Percentiles rank a stretch among this genome's conserved stretches.
Evolutionary conservation across 768 basidiomycete genomes (phyloP).

Genomic region (Hygrocybe punicea): DNA sequence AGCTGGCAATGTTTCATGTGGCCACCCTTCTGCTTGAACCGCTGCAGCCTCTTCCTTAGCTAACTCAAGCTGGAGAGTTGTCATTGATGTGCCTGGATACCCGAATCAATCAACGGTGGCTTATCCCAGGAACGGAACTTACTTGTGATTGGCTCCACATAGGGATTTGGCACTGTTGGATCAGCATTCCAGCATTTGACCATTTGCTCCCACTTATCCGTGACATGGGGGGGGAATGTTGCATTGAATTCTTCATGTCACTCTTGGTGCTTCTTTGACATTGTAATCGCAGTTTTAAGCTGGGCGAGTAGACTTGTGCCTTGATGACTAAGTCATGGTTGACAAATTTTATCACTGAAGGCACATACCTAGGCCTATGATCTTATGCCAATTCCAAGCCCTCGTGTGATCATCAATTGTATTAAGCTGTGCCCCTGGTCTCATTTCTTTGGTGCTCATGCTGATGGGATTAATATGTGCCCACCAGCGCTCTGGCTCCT

Average conservation of each 20-base stretch:
- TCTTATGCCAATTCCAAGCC: slow-evolving; percentile 21
- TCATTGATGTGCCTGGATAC: background rate
- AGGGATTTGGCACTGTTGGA: background rate
- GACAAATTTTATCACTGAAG: background rate
- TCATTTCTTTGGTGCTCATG: too few species aligned
- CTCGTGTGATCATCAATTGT: slow-evolving; percentile 30
- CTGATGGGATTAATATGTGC: too few species aligned
- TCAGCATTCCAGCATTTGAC: background rate
- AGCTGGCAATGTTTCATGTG: background rate
- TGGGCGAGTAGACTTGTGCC: background rate
- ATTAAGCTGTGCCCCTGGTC: slow-evolving; percentile 13
- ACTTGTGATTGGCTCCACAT: slow-evolving; percentile 1
- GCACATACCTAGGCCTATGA: slow-evolving; percentile 1
- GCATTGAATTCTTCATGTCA: background rate
- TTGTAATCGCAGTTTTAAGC: background rate
- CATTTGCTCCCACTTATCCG: slow-evolving; percentile 1
- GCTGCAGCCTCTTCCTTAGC: slow-evolving; percentile 3
- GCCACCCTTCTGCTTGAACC: background rate
- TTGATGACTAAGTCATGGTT: background rate
- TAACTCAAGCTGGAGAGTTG: slow-evolving; percentile 5
- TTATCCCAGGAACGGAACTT: background rate
- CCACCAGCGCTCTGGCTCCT: too few species aligned
- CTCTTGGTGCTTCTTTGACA: background rate
- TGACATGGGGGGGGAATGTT: background rate
- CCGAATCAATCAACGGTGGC: too few species aligned